These are phyloP conservation scores for Curvularia spicifera DNA, from an alignment of 2,329 filamentous ascomycete species.

Conservation along the genomic window DNA sequence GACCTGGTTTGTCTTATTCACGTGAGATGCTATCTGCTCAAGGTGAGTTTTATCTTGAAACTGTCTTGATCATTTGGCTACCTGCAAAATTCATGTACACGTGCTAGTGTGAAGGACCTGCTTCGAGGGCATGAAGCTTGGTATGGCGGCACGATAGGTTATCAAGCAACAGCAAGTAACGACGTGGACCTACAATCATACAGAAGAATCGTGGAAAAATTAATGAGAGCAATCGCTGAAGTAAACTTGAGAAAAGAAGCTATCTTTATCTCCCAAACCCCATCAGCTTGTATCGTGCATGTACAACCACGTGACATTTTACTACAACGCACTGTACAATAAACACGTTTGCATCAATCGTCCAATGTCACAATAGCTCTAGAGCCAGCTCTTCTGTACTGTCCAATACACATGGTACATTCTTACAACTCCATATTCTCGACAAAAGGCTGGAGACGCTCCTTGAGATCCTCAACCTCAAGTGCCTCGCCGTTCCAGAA, in stretches of 20 bases:
- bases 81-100: background rate
- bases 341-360: slow-evolving; percentile 2
- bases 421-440: slow-evolving; percentile 43
- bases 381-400: background rate
- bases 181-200: background rate
- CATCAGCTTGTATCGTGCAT: no score
- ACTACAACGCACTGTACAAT: no score
- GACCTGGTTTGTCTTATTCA: background rate
- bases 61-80: background rate
- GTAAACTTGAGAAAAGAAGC: no score
- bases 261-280: no score
- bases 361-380: slow-evolving; percentile 2
- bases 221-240: no score
- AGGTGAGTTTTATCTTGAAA: background rate
- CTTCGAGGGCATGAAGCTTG: background rate
- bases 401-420: no score
- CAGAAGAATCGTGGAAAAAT: background rate
- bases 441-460: slow-evolving; percentile 51
- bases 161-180: background rate
- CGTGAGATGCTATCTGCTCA: background rate
- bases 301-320: no score
- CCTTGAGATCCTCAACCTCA: slow-evolving; percentile 66
- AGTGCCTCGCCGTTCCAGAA: slow-evolving; percentile 59
- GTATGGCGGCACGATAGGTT: background rate
- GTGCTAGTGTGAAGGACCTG: slow-evolving; percentile 4